Percentiles rank a stretch among this genome's conserved stretches.
Conservation (phyloP, 768 basidiomycete species). For the Leucosporidium creatinivorum region DNA sequence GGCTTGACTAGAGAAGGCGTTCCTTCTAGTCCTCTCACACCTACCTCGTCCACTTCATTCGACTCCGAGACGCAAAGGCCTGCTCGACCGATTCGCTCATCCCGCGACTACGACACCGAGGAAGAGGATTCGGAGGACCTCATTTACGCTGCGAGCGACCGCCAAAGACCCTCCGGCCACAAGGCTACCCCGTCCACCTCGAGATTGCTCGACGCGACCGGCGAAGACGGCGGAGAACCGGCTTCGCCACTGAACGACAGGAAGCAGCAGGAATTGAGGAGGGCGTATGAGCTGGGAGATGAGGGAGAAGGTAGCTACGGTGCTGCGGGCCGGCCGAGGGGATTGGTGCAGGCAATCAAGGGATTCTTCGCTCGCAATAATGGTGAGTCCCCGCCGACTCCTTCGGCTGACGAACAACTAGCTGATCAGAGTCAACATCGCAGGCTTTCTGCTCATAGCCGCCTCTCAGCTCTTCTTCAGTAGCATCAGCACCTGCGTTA, state of each 20-base stretch:
- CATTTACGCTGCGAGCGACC: not conserved
- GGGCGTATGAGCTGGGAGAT: too few relatives aligned
- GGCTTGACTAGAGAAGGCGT: not conserved
- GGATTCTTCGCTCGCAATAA: too few relatives aligned
- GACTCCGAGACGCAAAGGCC: not conserved
- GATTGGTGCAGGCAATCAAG: too few relatives aligned
- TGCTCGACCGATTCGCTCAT: not conserved
- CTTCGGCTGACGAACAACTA: too few relatives aligned
- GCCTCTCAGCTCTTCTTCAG: conserved; percentile 12
- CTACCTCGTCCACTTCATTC: not conserved
- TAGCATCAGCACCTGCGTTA: conserved; percentile 21
- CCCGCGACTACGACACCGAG: not conserved
- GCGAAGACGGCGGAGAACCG: too few relatives aligned
- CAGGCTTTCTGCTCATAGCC: conserved; percentile 23
- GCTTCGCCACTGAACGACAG: too few relatives aligned
- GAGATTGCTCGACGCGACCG: not conserved
- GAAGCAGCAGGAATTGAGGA: too few relatives aligned
- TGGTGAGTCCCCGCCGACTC: too few relatives aligned
- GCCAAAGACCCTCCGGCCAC: not conserved
- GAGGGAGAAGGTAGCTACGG: too few relatives aligned
- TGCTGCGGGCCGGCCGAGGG: too few relatives aligned
- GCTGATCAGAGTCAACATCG: too few relatives aligned
- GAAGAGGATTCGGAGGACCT: not conserved
- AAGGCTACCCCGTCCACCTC: not conserved
- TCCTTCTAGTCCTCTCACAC: not conserved